These are phyloP conservation scores for Ophiostoma populinum DNA, from an alignment of 2,329 filamentous ascomycete genomes.

Conservation along the genomic window DNA sequence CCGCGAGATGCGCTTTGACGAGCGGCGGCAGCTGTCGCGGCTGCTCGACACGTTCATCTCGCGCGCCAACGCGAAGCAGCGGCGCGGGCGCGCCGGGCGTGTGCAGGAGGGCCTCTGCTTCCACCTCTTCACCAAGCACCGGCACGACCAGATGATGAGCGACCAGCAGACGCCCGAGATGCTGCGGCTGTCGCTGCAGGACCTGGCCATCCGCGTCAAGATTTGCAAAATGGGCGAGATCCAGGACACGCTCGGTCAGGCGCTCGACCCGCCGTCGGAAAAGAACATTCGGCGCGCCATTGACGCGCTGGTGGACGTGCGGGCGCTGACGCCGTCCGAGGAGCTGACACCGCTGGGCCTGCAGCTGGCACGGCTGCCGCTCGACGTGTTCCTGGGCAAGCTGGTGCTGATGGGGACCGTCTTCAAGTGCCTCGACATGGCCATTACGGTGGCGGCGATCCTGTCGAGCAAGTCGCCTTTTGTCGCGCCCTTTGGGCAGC, in stretches of 20 bases:
- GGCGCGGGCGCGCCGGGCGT: slow-evolving; percentile 82
- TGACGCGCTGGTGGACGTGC: slow-evolving; percentile 83
- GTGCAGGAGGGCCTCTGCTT: slow-evolving; percentile 93
- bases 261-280: slow-evolving; percentile 73
- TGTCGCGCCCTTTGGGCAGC: slow-evolving; percentile 67
- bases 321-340: slow-evolving; percentile 65
- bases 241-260: slow-evolving; percentile 73
- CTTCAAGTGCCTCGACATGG: slow-evolving; percentile 82
- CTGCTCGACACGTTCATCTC: slow-evolving; percentile 93
- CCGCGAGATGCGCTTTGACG: slow-evolving; percentile 93
- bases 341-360: slow-evolving; percentile 73
- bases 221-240: slow-evolving; percentile 93
- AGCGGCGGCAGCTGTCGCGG: slow-evolving; percentile 75
- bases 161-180: slow-evolving; percentile 96
- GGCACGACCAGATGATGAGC: slow-evolving; percentile 70
- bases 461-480: slow-evolving; percentile 92
- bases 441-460: slow-evolving; percentile 81
- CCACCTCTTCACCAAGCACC: slow-evolving; percentile 80
- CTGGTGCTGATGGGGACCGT: slow-evolving; percentile 72
- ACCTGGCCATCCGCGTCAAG: slow-evolving; percentile 89
- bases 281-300: slow-evolving; percentile 90
- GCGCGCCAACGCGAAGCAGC: slow-evolving; percentile 85
- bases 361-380: slow-evolving; percentile 72
- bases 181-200: slow-evolving; percentile 82
- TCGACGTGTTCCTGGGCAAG: slow-evolving; percentile 92